phyloP scores from a whole-genome alignment of 441 rosid genomes.

The Gossypium trilobum region DNA sequence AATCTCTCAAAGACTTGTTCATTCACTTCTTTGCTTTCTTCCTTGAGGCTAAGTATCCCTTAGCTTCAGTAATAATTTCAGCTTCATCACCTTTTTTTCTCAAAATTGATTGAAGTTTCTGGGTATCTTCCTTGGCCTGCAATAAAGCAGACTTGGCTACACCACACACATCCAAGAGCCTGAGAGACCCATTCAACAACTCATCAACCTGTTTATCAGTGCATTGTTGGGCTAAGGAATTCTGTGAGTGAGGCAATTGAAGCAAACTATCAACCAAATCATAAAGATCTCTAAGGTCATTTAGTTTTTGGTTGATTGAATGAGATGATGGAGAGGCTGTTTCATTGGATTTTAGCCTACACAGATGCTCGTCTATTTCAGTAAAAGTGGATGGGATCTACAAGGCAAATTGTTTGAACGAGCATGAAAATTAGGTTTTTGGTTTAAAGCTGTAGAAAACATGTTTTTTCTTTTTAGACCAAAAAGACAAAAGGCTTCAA shows the following conservation, averaged over 20 bases:
- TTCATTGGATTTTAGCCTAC: conserved; percentile 23
- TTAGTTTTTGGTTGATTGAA: conserved; percentile 15
- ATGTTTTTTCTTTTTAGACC: background rate
- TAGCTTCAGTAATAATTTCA: conserved; percentile 9
- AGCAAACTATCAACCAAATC: conserved; percentile 28
- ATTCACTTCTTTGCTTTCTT: conserved; percentile 21
- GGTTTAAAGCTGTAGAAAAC: background rate
- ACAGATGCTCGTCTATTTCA: conserved; percentile 26
- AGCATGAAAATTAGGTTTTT: conserved; percentile 18
- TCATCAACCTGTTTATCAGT: conserved; percentile 18
- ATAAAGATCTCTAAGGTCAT: conserved; percentile 26
- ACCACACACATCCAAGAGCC: conserved; percentile 31
- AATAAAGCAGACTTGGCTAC: conserved; percentile 25
- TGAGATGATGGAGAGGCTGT: conserved; percentile 20
- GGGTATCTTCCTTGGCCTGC: conserved; percentile 24
- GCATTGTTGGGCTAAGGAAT: conserved; percentile 22
- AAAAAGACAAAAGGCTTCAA: background rate
- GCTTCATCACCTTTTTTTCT: conserved; percentile 24
- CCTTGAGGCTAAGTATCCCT: conserved; percentile 15
- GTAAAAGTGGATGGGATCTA: conserved; percentile 29
- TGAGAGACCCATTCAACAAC: conserved; percentile 32
- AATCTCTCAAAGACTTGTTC: conserved; percentile 15
- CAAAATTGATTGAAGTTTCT: conserved; percentile 30
- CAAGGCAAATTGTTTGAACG: conserved; percentile 43
- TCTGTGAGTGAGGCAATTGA: conserved; percentile 20